Evolutionary conservation across 2,329 filamentous ascomycete genomes (phyloP).

Genomic region (Berkeleyomyces basicola): DNA sequence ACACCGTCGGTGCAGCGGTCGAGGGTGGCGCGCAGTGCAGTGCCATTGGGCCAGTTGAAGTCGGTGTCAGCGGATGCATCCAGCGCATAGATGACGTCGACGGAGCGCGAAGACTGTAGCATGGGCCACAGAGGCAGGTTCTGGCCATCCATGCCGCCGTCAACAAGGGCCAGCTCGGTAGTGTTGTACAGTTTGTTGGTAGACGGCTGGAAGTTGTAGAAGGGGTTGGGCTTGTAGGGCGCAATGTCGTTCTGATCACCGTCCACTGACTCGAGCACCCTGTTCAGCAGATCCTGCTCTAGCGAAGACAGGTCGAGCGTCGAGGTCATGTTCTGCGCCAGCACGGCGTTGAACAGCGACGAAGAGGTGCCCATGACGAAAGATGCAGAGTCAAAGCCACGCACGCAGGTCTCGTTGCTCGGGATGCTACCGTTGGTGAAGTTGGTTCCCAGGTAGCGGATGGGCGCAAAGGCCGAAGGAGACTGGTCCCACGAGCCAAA

Average conservation of each 20-base stretch:
- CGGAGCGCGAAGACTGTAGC: conserved; percentile 29
- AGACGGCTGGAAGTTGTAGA: conserved; percentile 32
- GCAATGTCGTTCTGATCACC: conserved; percentile 56
- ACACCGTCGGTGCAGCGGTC: conserved; percentile 31
- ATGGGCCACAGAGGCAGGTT: conserved; percentile 64
- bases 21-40: conserved; percentile 40
- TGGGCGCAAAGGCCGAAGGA: conserved; percentile 41
- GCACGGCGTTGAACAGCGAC: conserved; percentile 64
- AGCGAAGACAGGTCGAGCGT: conserved; percentile 18
- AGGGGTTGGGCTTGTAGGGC: conserved; percentile 46
- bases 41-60: conserved; percentile 43
- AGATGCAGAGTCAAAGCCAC: conserved; percentile 62
- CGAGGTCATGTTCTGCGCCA: conserved; percentile 26
- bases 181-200: conserved; percentile 28
- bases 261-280: conserved; percentile 39
- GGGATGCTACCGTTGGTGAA: conserved; percentile 33
- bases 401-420: conserved; percentile 30
- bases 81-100: conserved; percentile 48
- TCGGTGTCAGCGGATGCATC: conserved; percentile 47
- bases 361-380: conserved; percentile 73
- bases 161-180: conserved; percentile 52
- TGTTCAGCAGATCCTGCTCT: conserved; percentile 25
- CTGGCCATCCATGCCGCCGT: conserved; percentile 64
- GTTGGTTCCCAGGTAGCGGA: conserved; percentile 42
- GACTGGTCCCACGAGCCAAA: conserved; percentile 47